These are phyloP conservation scores for Skeletonema potamos DNA, from an alignment of 108 stramenopile species.

Conservation along the genomic window DNA sequence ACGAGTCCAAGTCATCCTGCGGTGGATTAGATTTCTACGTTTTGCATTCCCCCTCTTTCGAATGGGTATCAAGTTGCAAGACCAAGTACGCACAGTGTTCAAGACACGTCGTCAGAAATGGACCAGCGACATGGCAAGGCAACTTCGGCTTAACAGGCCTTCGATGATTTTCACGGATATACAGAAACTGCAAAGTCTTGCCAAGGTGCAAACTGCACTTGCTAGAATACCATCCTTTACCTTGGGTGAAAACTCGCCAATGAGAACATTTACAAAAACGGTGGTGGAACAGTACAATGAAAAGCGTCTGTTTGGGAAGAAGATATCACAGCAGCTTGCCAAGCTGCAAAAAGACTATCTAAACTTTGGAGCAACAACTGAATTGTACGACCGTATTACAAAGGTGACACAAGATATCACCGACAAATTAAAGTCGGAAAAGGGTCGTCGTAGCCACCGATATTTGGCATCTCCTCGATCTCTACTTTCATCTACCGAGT, in stretches of 20 bases:
- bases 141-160: constrained; percentile 19
- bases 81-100: constrained; percentile 35
- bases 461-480: constrained; percentile 32
- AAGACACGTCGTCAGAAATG: constrained; percentile 29
- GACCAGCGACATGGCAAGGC: constrained; percentile 26
- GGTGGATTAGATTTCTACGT: constrained; percentile 51
- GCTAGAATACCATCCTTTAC: constrained; percentile 32
- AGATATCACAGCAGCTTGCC: constrained; percentile 33
- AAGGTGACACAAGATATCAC: constrained; percentile 49
- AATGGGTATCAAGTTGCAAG: constrained; percentile 45
- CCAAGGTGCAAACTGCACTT: constrained; percentile 40
- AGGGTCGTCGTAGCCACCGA: constrained; percentile 16
- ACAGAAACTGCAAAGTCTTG: constrained; percentile 33
- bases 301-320: constrained; percentile 33
- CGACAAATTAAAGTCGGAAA: constrained; percentile 40
- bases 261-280: constrained; percentile 32
- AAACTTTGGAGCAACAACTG: constrained; percentile 27
- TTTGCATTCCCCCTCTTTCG: constrained; percentile 62
- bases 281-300: constrained; percentile 41
- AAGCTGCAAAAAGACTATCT: constrained; percentile 41
- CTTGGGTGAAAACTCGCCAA: constrained; percentile 3
- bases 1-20: constrained; percentile 42
- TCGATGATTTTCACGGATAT: constrained; percentile 40
- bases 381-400: constrained; percentile 56
- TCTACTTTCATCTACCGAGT: constrained; percentile 26